A percentile compares a stretch with the other conserved stretches of the same genome.
Evolutionary conservation across 1,284 basidiomycete genomes (phyloP).

Genomic region (Ustilago trichophora): DNA sequence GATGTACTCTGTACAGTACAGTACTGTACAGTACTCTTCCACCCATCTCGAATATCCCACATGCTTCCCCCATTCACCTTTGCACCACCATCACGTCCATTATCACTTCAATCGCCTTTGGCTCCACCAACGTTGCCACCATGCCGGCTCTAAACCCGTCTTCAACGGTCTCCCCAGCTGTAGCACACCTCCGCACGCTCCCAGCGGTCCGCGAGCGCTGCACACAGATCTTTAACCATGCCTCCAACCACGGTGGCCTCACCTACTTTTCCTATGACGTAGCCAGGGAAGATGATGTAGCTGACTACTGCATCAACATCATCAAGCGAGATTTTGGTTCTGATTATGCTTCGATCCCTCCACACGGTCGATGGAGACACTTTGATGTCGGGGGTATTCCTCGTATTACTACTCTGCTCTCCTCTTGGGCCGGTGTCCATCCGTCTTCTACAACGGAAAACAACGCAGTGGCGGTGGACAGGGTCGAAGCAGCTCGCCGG

Average conservation of each 20-base stretch:
- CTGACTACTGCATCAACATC: constrained; percentile 82
- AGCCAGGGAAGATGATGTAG: constrained; percentile 76
- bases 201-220: constrained; percentile 88
- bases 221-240: constrained; percentile 75
- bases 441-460: neutral
- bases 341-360: constrained; percentile 79
- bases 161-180: constrained; percentile 5
- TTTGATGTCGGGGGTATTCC: constrained; percentile 68
- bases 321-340: constrained; percentile 87
- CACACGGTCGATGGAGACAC: constrained; percentile 91
- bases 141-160: neutral
- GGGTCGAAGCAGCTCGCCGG: constrained; percentile 67
- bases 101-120: neutral
- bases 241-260: constrained; percentile 75
- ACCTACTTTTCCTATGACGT: constrained; percentile 87
- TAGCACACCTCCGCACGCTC: constrained; percentile 78
- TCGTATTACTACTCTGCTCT: constrained; percentile 47
- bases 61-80: neutral
- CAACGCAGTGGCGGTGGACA: constrained; percentile 2
- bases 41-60: too few relatives aligned
- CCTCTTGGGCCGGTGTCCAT: constrained; percentile 21
- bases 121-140: neutral
- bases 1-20: too few relatives aligned
- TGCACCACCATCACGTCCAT: neutral
- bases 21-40: too few relatives aligned